phyloP scores from a whole-genome alignment of 2,329 filamentous ascomycete genomes.

The Passalora sequoiae region DNA sequence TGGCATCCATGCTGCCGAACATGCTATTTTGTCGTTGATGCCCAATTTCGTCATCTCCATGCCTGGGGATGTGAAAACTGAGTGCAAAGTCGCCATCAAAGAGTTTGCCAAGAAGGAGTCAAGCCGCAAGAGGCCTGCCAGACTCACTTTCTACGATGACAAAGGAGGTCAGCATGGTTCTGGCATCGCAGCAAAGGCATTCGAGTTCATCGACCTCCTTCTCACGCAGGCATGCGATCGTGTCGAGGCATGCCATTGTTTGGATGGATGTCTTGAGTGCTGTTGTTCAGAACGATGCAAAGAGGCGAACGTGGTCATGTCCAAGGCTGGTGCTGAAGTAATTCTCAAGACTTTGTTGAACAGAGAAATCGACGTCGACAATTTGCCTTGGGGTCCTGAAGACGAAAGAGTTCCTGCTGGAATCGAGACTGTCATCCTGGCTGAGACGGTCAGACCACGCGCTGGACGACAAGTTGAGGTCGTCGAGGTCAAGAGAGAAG shows the following conservation, averaged over 20 bases:
- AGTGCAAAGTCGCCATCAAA: conserved; percentile 85
- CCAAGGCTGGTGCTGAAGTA: conserved; percentile 79
- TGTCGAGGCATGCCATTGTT: conserved; percentile 70
- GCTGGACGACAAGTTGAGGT: conserved; percentile 39
- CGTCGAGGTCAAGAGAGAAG: conserved; percentile 37
- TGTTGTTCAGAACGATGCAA: conserved; percentile 80
- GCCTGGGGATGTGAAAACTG: conserved; percentile 86
- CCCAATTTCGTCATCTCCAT: conserved; percentile 86
- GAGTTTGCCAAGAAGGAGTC: conserved; percentile 72
- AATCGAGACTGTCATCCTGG: conserved; percentile 75
- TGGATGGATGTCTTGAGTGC: conserved; percentile 82
- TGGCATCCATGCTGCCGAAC: conserved; percentile 90
- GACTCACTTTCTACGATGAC: conserved; percentile 90
- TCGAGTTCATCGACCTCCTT: conserved; percentile 81
- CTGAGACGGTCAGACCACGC: conserved; percentile 57
- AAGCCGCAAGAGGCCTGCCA: conserved; percentile 72
- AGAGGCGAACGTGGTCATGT: conserved; percentile 86
- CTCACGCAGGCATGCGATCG: conserved; percentile 70
- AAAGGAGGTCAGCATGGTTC: conserved; percentile 80
- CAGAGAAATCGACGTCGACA: conserved; percentile 72
- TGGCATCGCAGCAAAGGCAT: conserved; percentile 86
- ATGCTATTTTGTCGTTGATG: conserved; percentile 79
- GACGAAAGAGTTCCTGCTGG: conserved; percentile 60
- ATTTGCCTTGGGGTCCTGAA: conserved; percentile 80
- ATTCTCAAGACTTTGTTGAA: conserved; percentile 72